phyloP scores from a whole-genome alignment of 495 filamentous ascomycete species.

The Neurospora sp. region DNA sequence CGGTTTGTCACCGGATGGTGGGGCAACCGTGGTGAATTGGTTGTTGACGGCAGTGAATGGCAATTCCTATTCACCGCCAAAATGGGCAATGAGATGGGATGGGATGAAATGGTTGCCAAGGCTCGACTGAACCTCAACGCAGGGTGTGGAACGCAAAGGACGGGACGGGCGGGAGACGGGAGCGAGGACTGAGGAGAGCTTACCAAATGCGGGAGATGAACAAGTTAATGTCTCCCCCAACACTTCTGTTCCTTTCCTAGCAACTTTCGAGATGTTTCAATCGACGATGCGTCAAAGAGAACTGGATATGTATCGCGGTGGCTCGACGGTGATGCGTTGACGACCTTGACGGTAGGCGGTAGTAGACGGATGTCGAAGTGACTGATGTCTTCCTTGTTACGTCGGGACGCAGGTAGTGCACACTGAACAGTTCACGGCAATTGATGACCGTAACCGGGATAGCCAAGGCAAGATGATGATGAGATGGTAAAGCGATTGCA shows the following conservation, averaged over 20 bases:
- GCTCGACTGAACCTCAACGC: not conserved
- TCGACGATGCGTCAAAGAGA: conserved; percentile 11
- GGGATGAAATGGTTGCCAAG: not conserved
- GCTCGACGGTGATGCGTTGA: conserved; percentile 1
- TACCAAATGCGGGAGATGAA: conserved; percentile 87
- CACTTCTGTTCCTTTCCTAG: conserved; percentile 28
- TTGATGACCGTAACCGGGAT: conserved; percentile 14
- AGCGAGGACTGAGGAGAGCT: conserved; percentile 26
- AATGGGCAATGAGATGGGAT: not conserved
- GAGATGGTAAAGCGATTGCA: conserved; percentile 9
- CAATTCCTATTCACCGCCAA: not conserved
- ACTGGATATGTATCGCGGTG: not conserved
- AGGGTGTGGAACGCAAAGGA: not conserved
- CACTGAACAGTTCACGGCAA: conserved; percentile 19
- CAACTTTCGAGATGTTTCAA: conserved; percentile 28
- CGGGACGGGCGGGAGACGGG: not conserved
- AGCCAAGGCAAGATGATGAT: conserved; percentile 8
- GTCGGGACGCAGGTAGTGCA: conserved; percentile 4
- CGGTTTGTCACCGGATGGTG: not conserved
- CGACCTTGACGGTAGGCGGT: conserved; percentile 1
- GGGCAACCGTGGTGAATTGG: not conserved
- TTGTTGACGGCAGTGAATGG: not conserved
- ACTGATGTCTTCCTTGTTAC: not conserved
- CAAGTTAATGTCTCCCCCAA: conserved; percentile 97
- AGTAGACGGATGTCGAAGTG: not conserved